Conservation (phyloP, 805 yeast species). For the Ascoidea rubescens region DNA sequence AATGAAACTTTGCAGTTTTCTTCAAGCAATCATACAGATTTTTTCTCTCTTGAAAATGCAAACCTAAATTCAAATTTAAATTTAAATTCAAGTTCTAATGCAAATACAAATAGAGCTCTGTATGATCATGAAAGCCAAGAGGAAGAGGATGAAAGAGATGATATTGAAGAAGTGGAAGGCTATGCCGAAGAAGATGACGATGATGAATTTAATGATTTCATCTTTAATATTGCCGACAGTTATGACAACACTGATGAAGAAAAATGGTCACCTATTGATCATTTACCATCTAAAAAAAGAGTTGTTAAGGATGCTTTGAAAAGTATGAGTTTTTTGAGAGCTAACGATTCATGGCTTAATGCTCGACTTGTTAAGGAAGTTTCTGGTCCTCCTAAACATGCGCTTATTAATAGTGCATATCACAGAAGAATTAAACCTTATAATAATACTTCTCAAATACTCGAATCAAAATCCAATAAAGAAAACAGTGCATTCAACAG, state of each 20-base stretch:
- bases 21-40: too few relatives aligned
- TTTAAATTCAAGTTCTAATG: slow-evolving; percentile 1
- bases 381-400: neutral
- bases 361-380: slow-evolving; percentile 1
- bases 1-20: too few relatives aligned
- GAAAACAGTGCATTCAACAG: neutral
- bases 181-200: slow-evolving; percentile 3
- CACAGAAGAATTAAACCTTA: neutral
- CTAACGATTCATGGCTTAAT: slow-evolving; percentile 8
- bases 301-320: slow-evolving; percentile 10
- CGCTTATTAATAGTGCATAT: neutral
- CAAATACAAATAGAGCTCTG: slow-evolving; percentile 3
- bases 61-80: too few relatives aligned
- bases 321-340: slow-evolving; percentile 7
- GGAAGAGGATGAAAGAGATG: neutral
- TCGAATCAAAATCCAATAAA: neutral
- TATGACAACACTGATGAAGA: neutral
- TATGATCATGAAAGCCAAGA: neutral
- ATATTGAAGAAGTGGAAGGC: neutral
- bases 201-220: neutral
- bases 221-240: neutral
- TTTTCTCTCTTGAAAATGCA: too few relatives aligned
- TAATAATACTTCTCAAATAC: too few relatives aligned
- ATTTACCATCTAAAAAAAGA: slow-evolving; percentile 6
- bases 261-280: slow-evolving; percentile 3